Conservation (phyloP, 768 basidiomycete genomes). For the Dacryopinax primogenitus region DNA sequence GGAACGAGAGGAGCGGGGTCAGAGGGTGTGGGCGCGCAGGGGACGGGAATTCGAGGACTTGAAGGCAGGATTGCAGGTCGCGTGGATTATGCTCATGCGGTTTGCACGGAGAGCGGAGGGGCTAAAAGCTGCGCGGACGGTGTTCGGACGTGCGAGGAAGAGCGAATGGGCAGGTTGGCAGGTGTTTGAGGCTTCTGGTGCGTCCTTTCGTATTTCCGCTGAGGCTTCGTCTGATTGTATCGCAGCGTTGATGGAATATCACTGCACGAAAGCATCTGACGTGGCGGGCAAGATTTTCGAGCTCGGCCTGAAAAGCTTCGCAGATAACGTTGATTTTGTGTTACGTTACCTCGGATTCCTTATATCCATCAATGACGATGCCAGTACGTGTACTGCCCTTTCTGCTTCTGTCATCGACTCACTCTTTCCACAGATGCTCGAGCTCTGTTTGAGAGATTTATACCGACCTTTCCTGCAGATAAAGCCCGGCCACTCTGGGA, state of each 20-base stretch:
- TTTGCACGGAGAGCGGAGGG: conserved; percentile 82
- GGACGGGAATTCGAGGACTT: conserved; percentile 36
- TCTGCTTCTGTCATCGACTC: conserved; percentile 9
- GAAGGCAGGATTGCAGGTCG: conserved; percentile 60
- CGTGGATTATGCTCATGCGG: conserved; percentile 73
- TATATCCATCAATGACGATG: conserved; percentile 87
- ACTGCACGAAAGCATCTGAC: conserved; percentile 60
- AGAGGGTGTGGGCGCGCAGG: conserved; percentile 21
- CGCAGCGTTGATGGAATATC: conserved; percentile 87
- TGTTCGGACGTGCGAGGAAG: conserved; percentile 74
- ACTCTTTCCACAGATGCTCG: conserved; percentile 58
- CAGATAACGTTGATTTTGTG: conserved; percentile 72
- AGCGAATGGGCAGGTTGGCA: conserved; percentile 75
- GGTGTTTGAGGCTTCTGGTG: conserved; percentile 85
- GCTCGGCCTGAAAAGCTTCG: conserved; percentile 73
- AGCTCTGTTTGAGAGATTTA: conserved; percentile 84
- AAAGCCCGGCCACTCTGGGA: conserved; percentile 84
- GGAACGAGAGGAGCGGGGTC: conserved; percentile 24
- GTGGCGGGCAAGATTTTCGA: conserved; percentile 90
- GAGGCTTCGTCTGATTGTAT: not conserved
- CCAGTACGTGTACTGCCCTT: conserved; percentile 46
- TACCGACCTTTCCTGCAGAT: conserved; percentile 61
- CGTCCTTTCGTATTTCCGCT: conserved; percentile 18
- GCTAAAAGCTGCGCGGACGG: conserved; percentile 56
- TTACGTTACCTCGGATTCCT: conserved; percentile 84